Conservation (phyloP, 331 rosid genomes). For the Rosa hybrid region DNA sequence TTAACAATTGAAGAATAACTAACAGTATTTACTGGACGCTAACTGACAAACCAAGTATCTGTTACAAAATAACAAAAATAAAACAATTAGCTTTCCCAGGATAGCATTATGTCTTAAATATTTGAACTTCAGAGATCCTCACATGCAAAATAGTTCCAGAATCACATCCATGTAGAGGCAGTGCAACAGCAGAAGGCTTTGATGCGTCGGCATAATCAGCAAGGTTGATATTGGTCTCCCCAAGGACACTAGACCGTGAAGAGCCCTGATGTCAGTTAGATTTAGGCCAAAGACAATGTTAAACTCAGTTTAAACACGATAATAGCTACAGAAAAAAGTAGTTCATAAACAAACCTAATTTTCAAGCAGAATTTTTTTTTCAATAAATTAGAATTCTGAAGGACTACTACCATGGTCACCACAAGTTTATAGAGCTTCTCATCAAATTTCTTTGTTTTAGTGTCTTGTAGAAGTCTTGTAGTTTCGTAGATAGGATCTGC, state of each 20-base stretch:
- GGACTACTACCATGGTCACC: slow-evolving; percentile 82
- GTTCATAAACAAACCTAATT: neutral
- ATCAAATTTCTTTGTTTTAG: slow-evolving; percentile 78
- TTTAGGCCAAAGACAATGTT: slow-evolving; percentile 25
- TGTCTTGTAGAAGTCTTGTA: slow-evolving; percentile 92
- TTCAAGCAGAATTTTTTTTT: neutral
- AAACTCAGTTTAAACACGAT: slow-evolving; percentile 6
- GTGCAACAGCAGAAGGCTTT: slow-evolving; percentile 73
- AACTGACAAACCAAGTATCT: neutral
- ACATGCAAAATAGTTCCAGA: slow-evolving; percentile 83
- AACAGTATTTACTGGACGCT: neutral
- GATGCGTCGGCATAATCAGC: slow-evolving; percentile 92
- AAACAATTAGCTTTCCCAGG: neutral
- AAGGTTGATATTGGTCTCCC: slow-evolving; percentile 82
- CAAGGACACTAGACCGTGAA: slow-evolving; percentile 93
- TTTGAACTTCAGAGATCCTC: slow-evolving; percentile 43
- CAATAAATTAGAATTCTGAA: slow-evolving; percentile 23
- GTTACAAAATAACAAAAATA: neutral
- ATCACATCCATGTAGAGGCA: slow-evolving; percentile 84
- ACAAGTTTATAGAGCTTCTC: slow-evolving; percentile 88
- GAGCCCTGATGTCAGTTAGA: slow-evolving; percentile 68
- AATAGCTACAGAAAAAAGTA: neutral
- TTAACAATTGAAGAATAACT: slow-evolving; percentile 18
- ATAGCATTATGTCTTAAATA: neutral
- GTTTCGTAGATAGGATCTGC: slow-evolving; percentile 97